phyloP scores from a whole-genome alignment of 371 early-diverging fungal genomes.

The Syncephalastrum contaminatum region DNA sequence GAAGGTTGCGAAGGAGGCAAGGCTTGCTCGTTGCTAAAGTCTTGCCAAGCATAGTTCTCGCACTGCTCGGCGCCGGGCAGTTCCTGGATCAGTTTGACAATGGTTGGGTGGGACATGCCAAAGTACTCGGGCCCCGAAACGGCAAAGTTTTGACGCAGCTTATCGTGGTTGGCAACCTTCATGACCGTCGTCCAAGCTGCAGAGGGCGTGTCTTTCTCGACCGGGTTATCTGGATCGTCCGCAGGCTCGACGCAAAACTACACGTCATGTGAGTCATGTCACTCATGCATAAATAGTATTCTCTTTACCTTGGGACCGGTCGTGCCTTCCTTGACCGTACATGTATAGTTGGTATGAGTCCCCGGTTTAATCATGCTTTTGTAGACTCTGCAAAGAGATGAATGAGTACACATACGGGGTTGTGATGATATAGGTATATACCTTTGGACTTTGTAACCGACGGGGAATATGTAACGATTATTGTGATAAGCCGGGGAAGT shows the following conservation, averaged over 20 bases:
- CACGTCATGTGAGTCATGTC: neutral
- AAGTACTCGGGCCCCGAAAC: constrained; percentile 91
- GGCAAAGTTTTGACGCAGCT: constrained; percentile 70
- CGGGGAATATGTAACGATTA: constrained; percentile 88
- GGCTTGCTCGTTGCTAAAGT: constrained; percentile 31
- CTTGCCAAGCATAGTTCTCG: constrained; percentile 67
- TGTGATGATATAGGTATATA: constrained; percentile 4
- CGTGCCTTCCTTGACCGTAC: constrained; percentile 73
- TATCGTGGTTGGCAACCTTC: constrained; percentile 67
- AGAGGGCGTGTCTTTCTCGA: constrained; percentile 76
- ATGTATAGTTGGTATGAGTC: constrained; percentile 61
- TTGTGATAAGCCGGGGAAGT: constrained; percentile 79
- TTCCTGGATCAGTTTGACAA: constrained; percentile 87
- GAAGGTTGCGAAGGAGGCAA: no score
- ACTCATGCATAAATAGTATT: neutral
- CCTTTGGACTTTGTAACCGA: constrained; percentile 72
- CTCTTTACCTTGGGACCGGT: constrained; percentile 52
- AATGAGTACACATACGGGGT: neutral
- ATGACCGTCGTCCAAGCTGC: constrained; percentile 88
- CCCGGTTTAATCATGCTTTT: constrained; percentile 70
- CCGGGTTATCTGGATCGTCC: constrained; percentile 58
- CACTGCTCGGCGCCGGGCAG: constrained; percentile 74
- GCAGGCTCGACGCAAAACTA: constrained; percentile 77
- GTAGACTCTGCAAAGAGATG: constrained; percentile 46
- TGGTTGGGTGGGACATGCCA: constrained; percentile 85